Percentiles rank a stretch among this genome's conserved stretches.
Conservation (phyloP, 495 filamentous ascomycete genomes). For the Hyphodiscus hymeniophilus region DNA sequence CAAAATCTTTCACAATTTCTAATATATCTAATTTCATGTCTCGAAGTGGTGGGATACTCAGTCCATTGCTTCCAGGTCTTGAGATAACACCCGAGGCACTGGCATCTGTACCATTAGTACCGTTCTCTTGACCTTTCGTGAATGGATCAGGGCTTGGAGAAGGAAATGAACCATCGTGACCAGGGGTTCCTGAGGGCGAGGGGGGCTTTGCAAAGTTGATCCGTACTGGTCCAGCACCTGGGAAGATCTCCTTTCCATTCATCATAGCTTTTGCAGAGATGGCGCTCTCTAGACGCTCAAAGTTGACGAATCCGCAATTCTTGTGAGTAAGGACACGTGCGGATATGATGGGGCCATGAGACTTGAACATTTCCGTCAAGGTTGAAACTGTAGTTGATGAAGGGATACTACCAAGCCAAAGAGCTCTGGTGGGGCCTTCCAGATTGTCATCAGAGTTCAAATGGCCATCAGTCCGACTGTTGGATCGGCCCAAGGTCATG, state of each 20-base stretch:
- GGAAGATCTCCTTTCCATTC: conserved; percentile 97
- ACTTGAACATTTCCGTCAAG: conserved; percentile 83
- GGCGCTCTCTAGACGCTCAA: conserved; percentile 81
- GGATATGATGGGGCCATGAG: conserved; percentile 84
- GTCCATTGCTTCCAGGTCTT: conserved; percentile 36
- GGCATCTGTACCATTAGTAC: conserved; percentile 30
- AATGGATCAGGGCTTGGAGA: conserved; percentile 91
- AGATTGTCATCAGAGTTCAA: conserved; percentile 64
- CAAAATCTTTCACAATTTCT: conserved; percentile 82
- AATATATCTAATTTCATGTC: conserved; percentile 78
- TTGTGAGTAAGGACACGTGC: conserved; percentile 94
- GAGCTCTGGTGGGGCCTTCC: conserved; percentile 82
- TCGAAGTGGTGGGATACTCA: conserved; percentile 59
- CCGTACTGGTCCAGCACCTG: conserved; percentile 85
- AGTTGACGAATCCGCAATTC: conserved; percentile 98
- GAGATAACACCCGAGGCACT: conserved; percentile 33
- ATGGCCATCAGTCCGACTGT: conserved; percentile 48
- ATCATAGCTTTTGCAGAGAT: conserved; percentile 77
- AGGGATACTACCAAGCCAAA: conserved; percentile 98
- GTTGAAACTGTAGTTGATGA: conserved; percentile 93
- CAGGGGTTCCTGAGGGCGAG: conserved; percentile 77
- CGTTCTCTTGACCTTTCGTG: conserved; percentile 41
- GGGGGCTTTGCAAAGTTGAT: conserved; percentile 98
- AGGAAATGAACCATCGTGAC: conserved; percentile 71
- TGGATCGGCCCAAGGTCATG: conserved; percentile 61